Percentiles rank a stretch among this genome's conserved stretches.
Conservation (phyloP, 1,284 basidiomycete genomes). For the Ustilago bromivora region DNA sequence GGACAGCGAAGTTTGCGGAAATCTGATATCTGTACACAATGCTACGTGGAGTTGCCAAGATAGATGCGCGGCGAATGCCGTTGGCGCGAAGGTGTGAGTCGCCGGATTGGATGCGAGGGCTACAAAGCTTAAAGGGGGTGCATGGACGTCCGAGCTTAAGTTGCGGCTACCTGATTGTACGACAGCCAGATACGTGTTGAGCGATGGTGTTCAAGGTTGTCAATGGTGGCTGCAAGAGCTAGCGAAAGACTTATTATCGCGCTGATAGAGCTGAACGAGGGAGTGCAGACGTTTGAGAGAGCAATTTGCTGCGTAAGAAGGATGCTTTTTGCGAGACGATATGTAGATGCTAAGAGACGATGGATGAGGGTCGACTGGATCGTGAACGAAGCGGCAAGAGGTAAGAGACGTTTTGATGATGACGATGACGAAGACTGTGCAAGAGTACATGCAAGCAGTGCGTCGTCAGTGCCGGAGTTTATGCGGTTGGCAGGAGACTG, state of each 20-base stretch:
- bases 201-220: background rate
- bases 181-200: background rate
- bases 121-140: conserved; percentile 8
- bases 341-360: conserved; percentile 23
- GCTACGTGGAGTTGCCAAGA: background rate
- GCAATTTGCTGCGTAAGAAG: background rate
- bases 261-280: background rate
- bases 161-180: background rate
- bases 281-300: background rate
- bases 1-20: conserved; percentile 8
- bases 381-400: background rate
- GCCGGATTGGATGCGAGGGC: background rate
- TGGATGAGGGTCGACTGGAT: background rate
- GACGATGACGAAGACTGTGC: background rate
- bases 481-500: conserved; percentile 2
- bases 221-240: background rate
- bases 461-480: background rate
- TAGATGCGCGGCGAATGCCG: background rate
- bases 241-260: background rate
- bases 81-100: conserved; percentile 1
- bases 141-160: conserved; percentile 8
- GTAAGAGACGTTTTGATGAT: background rate
- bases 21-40: background rate
- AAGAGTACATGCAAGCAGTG: conserved; percentile 7
- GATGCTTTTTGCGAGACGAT: conserved; percentile 13